Conservation (phyloP, 345 rosid genomes). For the Psidium friedrichsthalianum region DNA sequence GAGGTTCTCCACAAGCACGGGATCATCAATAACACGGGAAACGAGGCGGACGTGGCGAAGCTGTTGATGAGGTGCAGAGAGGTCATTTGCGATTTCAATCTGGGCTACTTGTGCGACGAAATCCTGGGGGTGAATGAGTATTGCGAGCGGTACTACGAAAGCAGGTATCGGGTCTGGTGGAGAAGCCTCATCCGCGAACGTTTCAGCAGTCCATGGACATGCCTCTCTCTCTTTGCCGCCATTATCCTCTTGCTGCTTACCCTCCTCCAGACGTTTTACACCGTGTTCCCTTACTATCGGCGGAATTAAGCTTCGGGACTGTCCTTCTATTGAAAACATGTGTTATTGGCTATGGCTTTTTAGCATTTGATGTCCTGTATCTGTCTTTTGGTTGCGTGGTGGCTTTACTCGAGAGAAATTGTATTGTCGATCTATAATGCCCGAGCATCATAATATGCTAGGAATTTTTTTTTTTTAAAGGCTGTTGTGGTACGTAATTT, state of each 20-base stretch:
- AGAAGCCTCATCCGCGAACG: neutral
- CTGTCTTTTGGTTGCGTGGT: too few relatives aligned
- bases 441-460: neutral
- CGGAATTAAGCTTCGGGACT: too few relatives aligned
- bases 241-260: constrained; percentile 1
- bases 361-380: too few relatives aligned
- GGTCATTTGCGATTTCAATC: neutral
- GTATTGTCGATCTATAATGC: neutral
- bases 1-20: neutral
- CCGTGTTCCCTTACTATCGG: neutral
- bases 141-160: neutral
- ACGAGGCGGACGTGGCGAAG: neutral
- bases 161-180: neutral
- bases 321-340: too few relatives aligned
- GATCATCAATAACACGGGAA: neutral
- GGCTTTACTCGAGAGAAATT: too few relatives aligned
- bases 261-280: neutral
- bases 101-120: neutral
- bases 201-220: constrained; percentile 5
- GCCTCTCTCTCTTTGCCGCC: constrained; percentile 8
- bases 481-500: neutral
- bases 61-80: neutral
- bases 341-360: too few relatives aligned
- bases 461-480: neutral
- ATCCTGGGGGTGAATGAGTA: neutral